These are phyloP conservation scores for Ziziphus jujuba DNA, from an alignment of 306 rosid species.

Conservation along the genomic window DNA sequence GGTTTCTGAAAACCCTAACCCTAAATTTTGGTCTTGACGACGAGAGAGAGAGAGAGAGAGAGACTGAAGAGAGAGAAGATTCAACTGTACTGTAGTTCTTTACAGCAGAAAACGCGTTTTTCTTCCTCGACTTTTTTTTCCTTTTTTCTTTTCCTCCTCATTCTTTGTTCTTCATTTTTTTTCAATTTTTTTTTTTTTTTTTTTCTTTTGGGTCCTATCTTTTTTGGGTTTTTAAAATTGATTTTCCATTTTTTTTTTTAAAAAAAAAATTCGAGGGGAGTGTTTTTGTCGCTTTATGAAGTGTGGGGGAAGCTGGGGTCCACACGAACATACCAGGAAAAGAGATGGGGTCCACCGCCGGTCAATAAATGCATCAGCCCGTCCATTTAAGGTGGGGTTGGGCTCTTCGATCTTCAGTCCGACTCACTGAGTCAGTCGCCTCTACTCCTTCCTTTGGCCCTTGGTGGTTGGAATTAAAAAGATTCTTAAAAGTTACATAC, in stretches of 20 bases:
- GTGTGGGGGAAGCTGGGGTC: slow-evolving; percentile 36
- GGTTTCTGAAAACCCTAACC: slow-evolving; percentile 68
- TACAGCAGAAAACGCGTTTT: slow-evolving; percentile 63
- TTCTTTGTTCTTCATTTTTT: not conserved
- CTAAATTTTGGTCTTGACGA: slow-evolving; percentile 24
- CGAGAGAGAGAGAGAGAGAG: slow-evolving; percentile 3
- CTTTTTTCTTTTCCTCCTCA: not conserved
- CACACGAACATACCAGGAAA: slow-evolving; percentile 12
- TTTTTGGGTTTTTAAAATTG: not conserved
- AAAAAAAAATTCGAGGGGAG: not conserved
- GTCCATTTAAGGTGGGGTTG: no score
- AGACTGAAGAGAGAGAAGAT: slow-evolving; percentile 32
- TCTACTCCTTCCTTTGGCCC: not conserved
- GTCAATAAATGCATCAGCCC: slow-evolving; percentile 42
- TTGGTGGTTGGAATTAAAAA: slow-evolving; percentile 23
- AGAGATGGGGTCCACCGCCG: slow-evolving; percentile 33
- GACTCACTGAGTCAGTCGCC: not conserved
- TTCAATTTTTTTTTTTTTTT: not conserved
- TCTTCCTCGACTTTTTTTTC: slow-evolving; percentile 20
- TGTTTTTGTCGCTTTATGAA: slow-evolving; percentile 17
- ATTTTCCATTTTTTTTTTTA: not conserved
- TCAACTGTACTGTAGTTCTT: slow-evolving; percentile 48
- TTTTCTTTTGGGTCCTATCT: not conserved
- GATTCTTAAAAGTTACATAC: slow-evolving; percentile 30
- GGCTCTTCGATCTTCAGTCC: no score